These are phyloP conservation scores for Scutellaria barbata DNA, from an alignment of 257 asterid species.

Conservation along the genomic window DNA sequence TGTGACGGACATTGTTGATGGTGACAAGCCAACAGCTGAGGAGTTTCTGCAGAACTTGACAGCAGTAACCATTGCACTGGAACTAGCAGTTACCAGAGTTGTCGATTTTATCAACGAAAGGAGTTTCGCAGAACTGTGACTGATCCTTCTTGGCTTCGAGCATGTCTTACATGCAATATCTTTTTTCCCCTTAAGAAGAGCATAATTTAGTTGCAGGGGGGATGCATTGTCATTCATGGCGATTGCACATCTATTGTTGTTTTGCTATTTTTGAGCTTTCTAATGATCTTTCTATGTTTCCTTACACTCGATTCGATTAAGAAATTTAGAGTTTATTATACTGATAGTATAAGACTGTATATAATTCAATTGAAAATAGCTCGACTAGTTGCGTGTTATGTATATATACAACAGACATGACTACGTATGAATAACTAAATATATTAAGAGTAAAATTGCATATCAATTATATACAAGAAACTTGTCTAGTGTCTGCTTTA, in stretches of 20 bases:
- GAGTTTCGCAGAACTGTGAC: conserved; percentile 66
- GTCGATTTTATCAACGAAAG: conserved; percentile 77
- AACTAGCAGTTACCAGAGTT: conserved; percentile 62
- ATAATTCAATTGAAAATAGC: too few relatives aligned
- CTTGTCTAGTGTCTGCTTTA: too few relatives aligned
- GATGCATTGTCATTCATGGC: not conserved
- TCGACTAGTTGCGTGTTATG: too few relatives aligned
- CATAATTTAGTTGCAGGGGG: not conserved
- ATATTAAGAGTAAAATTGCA: too few relatives aligned
- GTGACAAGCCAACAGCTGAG: conserved; percentile 90
- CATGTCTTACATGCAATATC: not conserved
- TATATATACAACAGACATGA: too few relatives aligned
- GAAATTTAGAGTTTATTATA: too few relatives aligned
- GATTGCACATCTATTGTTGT: not conserved
- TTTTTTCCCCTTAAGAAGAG: not conserved
- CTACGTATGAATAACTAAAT: too few relatives aligned
- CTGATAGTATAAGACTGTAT: too few relatives aligned
- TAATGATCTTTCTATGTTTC: too few relatives aligned
- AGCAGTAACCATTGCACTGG: conserved; percentile 90
- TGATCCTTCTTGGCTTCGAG: conserved; percentile 33
- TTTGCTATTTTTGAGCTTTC: not conserved
- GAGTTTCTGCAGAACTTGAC: conserved; percentile 83
- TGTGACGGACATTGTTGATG: conserved; percentile 88
- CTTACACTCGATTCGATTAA: too few relatives aligned
- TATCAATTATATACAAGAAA: too few relatives aligned